Conservation (phyloP, 1,284 basidiomycete species). For the Cerrena zonata region DNA sequence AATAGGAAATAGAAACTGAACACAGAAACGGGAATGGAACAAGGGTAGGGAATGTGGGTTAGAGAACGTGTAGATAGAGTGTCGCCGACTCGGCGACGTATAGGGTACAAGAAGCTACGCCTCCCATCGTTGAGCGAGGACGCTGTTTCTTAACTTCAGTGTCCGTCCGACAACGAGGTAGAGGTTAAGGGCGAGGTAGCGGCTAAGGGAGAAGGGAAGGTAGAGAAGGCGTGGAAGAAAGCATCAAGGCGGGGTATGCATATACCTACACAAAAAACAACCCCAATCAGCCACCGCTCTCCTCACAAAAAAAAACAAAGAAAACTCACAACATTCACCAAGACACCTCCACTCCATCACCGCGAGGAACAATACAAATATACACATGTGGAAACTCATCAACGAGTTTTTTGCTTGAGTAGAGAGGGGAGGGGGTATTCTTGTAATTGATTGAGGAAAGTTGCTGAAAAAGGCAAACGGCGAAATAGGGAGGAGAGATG, state of each 20-base stretch:
- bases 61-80: slow-evolving; percentile 7
- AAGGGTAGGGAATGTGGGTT: slow-evolving; percentile 3
- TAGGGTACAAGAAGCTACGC: no score
- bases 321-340: not conserved
- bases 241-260: not conserved
- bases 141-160: not conserved
- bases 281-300: not conserved
- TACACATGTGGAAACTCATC: not conserved
- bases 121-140: no score
- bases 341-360: not conserved
- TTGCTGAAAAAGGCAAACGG: no score
- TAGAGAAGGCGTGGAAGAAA: not conserved
- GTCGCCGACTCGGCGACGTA: not conserved
- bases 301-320: not conserved
- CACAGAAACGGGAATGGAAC: no score
- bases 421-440: not conserved
- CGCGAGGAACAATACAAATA: not conserved
- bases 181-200: not conserved
- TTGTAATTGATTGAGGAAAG: no score
- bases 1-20: no score
- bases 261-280: slow-evolving; percentile 1
- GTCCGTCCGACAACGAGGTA: not conserved
- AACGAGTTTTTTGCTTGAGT: not conserved
- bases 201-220: not conserved
- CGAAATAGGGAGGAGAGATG: not conserved